Evolutionary conservation across 2,329 filamentous ascomycete species (phyloP).

Genomic region (Alternaria longipes): DNA sequence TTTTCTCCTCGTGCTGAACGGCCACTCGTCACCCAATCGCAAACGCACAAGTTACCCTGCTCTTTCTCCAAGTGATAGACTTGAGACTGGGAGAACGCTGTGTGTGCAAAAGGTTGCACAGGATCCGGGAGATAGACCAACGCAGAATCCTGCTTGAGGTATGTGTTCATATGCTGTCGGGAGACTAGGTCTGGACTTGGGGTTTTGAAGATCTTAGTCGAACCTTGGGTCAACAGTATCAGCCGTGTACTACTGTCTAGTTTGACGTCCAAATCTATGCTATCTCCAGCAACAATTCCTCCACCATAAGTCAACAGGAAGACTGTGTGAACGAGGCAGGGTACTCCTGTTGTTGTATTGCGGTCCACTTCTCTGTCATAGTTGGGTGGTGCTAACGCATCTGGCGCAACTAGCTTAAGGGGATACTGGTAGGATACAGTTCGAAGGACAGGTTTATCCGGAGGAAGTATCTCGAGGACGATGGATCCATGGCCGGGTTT

Average conservation of each 20-base stretch:
- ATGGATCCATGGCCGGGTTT: constrained; percentile 81
- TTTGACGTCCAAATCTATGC: constrained; percentile 75
- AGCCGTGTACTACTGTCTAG: constrained; percentile 73
- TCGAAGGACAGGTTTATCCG: constrained; percentile 74
- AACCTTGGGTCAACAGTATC: constrained; percentile 71
- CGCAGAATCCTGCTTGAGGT: constrained; percentile 59
- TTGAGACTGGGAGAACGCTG: constrained; percentile 85
- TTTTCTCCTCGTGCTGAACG: constrained; percentile 84
- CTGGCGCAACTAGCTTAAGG: constrained; percentile 88
- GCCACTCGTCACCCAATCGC: constrained; percentile 96
- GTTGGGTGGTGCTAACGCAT: constrained; percentile 67
- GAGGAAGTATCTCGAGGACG: constrained; percentile 75
- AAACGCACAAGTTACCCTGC: constrained; percentile 71
- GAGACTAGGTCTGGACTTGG: constrained; percentile 58
- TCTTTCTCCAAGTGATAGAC: constrained; percentile 69
- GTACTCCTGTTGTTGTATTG: constrained; percentile 23
- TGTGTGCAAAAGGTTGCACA: constrained; percentile 86
- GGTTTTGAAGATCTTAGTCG: constrained; percentile 96
- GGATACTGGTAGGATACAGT: constrained; percentile 90
- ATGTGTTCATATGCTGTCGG: constrained; percentile 60
- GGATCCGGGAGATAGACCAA: constrained; percentile 83
- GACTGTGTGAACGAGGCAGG: constrained; percentile 72
- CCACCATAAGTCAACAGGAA: constrained; percentile 96
- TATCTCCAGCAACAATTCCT: constrained; percentile 87
- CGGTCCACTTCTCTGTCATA: constrained; percentile 12